phyloP scores from a whole-genome alignment of 805 yeast genomes.

The Monosporozyma siamensis region DNA sequence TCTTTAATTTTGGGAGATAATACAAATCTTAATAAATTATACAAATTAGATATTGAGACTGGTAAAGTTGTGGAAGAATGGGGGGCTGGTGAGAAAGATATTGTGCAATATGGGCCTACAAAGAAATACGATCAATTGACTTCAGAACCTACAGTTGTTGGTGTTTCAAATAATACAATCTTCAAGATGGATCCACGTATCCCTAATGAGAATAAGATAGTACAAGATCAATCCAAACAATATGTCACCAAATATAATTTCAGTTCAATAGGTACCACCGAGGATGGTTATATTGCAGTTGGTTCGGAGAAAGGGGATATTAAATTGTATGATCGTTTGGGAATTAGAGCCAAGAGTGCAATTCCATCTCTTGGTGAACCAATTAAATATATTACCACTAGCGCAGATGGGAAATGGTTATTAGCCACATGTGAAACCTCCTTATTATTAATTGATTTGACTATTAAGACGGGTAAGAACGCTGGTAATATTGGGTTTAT shows the following conservation, averaged over 20 bases:
- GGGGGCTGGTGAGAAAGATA: constrained; percentile 44
- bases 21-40: constrained; percentile 38
- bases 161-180: constrained; percentile 53
- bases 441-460: constrained; percentile 58
- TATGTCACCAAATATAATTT: constrained; percentile 51
- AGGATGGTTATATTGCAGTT: constrained; percentile 62
- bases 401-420: constrained; percentile 75
- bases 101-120: constrained; percentile 58
- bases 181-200: constrained; percentile 79
- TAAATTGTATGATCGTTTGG: constrained; percentile 61
- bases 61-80: constrained; percentile 87
- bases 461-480: constrained; percentile 52
- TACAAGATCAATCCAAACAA: constrained; percentile 42
- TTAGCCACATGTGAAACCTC: constrained; percentile 72
- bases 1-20: constrained; percentile 56
- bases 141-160: constrained; percentile 64
- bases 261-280: constrained; percentile 60
- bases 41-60: constrained; percentile 66
- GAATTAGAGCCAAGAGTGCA: constrained; percentile 65
- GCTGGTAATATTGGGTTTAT: constrained; percentile 54
- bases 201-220: constrained; percentile 44
- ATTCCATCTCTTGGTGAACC: constrained; percentile 79
- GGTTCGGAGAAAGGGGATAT: constrained; percentile 71
- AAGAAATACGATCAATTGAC: constrained; percentile 66
- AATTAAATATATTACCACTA: constrained; percentile 55